phyloP scores from a whole-genome alignment of 1,284 basidiomycete genomes.

The Rhodotorula sp. region DNA sequence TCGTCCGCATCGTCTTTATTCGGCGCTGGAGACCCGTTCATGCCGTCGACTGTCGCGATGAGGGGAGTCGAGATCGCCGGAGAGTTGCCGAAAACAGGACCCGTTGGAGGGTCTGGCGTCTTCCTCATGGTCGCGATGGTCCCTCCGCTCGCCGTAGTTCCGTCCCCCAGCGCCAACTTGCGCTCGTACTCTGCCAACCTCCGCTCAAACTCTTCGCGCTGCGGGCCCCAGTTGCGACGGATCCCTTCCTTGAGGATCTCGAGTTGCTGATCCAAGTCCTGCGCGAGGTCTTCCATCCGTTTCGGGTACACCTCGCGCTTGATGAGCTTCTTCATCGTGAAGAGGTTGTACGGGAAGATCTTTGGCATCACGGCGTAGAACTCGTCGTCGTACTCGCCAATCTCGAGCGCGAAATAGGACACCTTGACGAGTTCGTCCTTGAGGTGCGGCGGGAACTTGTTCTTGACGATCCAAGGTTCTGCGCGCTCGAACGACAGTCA shows the following conservation, averaged over 20 bases:
- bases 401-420: constrained; percentile 72
- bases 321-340: constrained; percentile 52
- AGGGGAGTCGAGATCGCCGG: constrained; percentile 1
- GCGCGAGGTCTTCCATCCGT: constrained; percentile 24
- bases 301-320: constrained; percentile 40
- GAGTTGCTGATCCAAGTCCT: constrained; percentile 21
- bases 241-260: constrained; percentile 18
- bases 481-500: neutral
- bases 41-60: too few relatives aligned
- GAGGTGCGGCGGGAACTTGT: constrained; percentile 77
- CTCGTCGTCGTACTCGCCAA: constrained; percentile 84
- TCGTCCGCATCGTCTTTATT: constrained; percentile 24
- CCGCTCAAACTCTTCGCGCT: constrained; percentile 26
- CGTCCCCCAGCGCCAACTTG: constrained; percentile 9
- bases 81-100: constrained; percentile 19
- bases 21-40: constrained; percentile 18
- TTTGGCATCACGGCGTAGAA: constrained; percentile 85
- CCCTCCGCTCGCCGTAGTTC: constrained; percentile 3
- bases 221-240: constrained; percentile 6
- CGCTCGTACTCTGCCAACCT: constrained; percentile 19
- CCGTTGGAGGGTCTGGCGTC: constrained; percentile 5
- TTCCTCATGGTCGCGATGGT: neutral
- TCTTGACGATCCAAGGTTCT: constrained; percentile 44
- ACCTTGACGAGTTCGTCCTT: constrained; percentile 70
- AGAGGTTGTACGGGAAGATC: constrained; percentile 89